phyloP scores from a whole-genome alignment of 352 stramenopile species.

The Pelagophyceae sp. region DNA sequence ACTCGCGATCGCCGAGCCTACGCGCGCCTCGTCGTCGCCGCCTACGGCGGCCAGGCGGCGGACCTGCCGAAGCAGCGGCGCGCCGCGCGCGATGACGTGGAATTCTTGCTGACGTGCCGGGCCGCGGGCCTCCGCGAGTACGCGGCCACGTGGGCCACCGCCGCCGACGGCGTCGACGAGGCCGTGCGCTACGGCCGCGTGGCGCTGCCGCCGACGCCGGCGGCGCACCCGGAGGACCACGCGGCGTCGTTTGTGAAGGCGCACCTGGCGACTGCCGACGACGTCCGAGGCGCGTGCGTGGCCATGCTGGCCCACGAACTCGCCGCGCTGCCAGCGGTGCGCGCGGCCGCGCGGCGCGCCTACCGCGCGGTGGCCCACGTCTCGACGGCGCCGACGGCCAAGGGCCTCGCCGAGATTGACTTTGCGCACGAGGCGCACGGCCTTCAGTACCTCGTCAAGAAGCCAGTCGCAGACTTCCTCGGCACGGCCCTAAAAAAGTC shows the following conservation, averaged over 20 bases:
- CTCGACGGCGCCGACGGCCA: neutral
- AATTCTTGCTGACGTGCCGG: neutral
- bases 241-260: neutral
- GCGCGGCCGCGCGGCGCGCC: neutral
- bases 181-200: neutral
- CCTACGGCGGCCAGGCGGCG: constrained; percentile 17
- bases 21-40: constrained; percentile 24
- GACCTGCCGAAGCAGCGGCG: neutral
- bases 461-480: constrained; percentile 17
- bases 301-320: neutral
- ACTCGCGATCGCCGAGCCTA: constrained; percentile 23
- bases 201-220: neutral
- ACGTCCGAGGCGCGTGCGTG: neutral
- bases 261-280: neutral
- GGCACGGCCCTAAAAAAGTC: neutral
- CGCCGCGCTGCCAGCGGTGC: neutral
- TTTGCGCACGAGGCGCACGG: constrained; percentile 3
- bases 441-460: constrained; percentile 10
- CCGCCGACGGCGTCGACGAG: neutral
- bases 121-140: neutral
- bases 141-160: neutral
- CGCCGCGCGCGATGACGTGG: neutral
- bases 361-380: neutral
- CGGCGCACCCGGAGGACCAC: neutral
- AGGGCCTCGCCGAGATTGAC: constrained; percentile 17